Base-by-base conservation (phyloP, 2,329 filamentous ascomycete species). In the Curvularia spicifera region DNA sequence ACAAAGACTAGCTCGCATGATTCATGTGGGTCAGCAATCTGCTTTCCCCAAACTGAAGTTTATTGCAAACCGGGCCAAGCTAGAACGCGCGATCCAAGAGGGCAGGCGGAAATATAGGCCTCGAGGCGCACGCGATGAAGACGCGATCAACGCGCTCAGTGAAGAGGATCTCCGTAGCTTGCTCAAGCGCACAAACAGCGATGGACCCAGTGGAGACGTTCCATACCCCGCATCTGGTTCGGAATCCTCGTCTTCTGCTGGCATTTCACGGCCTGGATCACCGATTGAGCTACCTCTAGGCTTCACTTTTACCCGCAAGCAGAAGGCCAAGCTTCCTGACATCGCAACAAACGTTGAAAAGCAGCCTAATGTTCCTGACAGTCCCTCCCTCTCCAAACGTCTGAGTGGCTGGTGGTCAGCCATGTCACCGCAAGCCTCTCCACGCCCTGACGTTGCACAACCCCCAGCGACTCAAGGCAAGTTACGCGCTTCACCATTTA, bases 21-120 rank as follows among this genome's bases (percentile, higher is more conserved):
- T 99, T 13, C 90, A 93, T 61, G 90, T 91, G 57, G 95, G 95
- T 20, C 90, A 96, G 76, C 91, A 95, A 76, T 93, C 90, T 62
- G 87, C 90, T 0, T 99, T 96, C 73, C 91, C 95, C 0, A 96
- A 95, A 74, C 82, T 99, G 50, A 91, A 95, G 72, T 99, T 98
- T 72, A 87, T 98, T 58, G 86, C 85, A 24, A 99, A 99, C 73
- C 81, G 95, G 50, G 85, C 97, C 65, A 91, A 91, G 69, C 82
- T 97, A 8, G 95, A 99, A 78, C 83, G 88, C 49, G 72, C 86
- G 7, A 85, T 89, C 48, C 81, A 86, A 60, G 78, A 85, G 63
- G 86, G 86, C 2, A 75, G 87, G 1, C 74, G 78, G n/a, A 74
- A 76, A 22, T 79, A 77, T 40, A 75, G 73, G 20, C 67, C 70